phyloP scores from a whole-genome alignment of 1,284 basidiomycete genomes.

The Agaricales sp. region DNA sequence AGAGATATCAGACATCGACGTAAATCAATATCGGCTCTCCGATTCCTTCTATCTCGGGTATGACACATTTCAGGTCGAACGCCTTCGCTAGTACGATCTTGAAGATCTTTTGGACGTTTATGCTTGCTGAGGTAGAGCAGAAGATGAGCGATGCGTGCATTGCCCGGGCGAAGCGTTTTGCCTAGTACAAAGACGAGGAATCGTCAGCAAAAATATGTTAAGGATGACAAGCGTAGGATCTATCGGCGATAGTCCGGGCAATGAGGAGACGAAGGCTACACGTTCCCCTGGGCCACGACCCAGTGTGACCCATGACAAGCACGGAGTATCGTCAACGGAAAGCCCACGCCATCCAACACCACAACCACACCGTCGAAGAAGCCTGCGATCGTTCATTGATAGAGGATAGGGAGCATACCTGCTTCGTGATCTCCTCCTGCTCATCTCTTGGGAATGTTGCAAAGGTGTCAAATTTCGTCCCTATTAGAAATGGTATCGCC shows the following conservation, averaged over 20 bases:
- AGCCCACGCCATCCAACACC: no score
- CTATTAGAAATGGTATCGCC: slow-evolving; percentile 92
- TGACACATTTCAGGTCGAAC: slow-evolving; percentile 89
- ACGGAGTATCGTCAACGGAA: no score
- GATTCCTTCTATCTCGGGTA: slow-evolving; percentile 91
- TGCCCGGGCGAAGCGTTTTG: slow-evolving; percentile 92
- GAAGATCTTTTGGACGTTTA: slow-evolving; percentile 99
- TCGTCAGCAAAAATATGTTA: no score
- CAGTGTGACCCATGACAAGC: no score
- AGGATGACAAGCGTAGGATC: no score
- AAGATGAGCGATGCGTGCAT: slow-evolving; percentile 99
- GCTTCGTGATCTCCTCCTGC: slow-evolving; percentile 98
- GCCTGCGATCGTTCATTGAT: no score
- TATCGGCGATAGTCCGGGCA: slow-evolving; percentile 8
- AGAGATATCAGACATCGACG: slow-evolving; percentile 64
- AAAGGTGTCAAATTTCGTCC: slow-evolving; percentile 97
- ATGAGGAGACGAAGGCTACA: slow-evolving; percentile 7
- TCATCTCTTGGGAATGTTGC: slow-evolving; percentile 93
- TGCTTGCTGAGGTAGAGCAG: slow-evolving; percentile 94
- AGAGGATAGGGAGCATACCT: no score
- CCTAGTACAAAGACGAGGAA: slow-evolving; percentile 36
- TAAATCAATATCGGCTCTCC: slow-evolving; percentile 91
- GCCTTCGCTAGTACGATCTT: slow-evolving; percentile 91
- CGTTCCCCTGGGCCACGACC: no score
- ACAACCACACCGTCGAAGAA: no score